Percentiles rank a stretch among this genome's conserved stretches.
phyloP scores from a whole-genome alignment of 169 alveolate genomes.

The Pseudocohnilembus persalinus region DNA sequence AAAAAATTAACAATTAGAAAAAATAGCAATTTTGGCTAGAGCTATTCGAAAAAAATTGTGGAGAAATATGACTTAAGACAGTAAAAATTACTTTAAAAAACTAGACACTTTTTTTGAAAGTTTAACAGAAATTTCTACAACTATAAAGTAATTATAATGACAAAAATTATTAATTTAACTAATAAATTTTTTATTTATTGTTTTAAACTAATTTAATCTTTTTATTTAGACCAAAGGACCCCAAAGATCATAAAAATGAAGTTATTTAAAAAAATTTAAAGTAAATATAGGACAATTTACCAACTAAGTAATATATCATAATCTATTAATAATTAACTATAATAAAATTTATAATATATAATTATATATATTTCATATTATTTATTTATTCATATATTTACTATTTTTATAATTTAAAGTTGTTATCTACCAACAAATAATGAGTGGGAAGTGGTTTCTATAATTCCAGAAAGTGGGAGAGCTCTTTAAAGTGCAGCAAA shows the following conservation, averaged over 20 bases:
- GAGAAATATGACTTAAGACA: slow-evolving; percentile 38
- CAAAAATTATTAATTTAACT: too few relatives aligned
- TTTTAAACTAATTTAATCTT: not conserved
- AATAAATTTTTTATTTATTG: too few relatives aligned
- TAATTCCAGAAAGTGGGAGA: slow-evolving; percentile 44
- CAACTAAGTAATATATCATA: not conserved
- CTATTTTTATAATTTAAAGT: slow-evolving; percentile 44
- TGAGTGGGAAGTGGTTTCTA: slow-evolving; percentile 20
- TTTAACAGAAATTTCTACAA: slow-evolving; percentile 24
- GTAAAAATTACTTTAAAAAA: slow-evolving; percentile 44
- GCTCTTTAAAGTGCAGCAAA: slow-evolving; percentile 78
- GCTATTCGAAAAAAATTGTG: slow-evolving; percentile 33
- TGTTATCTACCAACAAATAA: slow-evolving; percentile 34
- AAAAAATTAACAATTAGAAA: slow-evolving; percentile 41
- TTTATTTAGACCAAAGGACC: slow-evolving; percentile 47
- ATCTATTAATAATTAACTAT: slow-evolving; percentile 1
- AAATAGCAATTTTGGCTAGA: slow-evolving; percentile 33
- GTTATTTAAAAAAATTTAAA: slow-evolving; percentile 49
- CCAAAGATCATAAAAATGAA: slow-evolving; percentile 59
- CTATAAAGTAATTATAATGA: not conserved
- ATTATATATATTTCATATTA: too few relatives aligned
- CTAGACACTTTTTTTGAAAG: slow-evolving; percentile 65
- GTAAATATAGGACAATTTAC: not conserved
- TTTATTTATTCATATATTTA: too few relatives aligned
- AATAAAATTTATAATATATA: too few relatives aligned